Evolutionary conservation across 2,329 filamentous ascomycete species (phyloP).

Genomic region (Periconia macrospinosa): DNA sequence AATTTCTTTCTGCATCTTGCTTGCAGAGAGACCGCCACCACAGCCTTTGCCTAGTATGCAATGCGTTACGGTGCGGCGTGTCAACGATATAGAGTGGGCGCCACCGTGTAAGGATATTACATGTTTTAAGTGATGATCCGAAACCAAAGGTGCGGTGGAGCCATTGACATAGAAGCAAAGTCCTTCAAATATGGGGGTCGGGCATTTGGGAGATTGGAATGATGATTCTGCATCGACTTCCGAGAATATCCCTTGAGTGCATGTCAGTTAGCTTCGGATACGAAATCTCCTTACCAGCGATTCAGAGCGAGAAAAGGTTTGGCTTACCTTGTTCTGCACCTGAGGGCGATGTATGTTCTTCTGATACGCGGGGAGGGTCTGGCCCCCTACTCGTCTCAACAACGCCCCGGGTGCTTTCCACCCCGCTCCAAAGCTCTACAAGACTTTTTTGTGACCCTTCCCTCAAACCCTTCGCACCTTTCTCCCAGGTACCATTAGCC

Average conservation of each 20-base stretch:
- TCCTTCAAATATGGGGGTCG: conserved; percentile 64
- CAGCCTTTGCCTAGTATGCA: conserved; percentile 70
- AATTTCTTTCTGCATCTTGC: conserved; percentile 83
- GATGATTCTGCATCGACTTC: background rate
- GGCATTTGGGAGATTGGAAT: conserved; percentile 6
- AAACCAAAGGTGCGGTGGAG: conserved; percentile 77
- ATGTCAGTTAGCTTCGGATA: background rate
- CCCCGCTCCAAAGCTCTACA: conserved; percentile 25
- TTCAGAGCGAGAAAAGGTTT: background rate
- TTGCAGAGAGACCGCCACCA: conserved; percentile 74
- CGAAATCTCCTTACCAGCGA: background rate
- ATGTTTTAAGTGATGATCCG: conserved; percentile 83
- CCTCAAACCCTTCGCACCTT: conserved; percentile 52
- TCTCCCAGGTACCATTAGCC: conserved; percentile 57
- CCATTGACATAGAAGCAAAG: conserved; percentile 85
- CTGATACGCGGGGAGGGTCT: background rate
- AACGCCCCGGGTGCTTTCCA: conserved; percentile 13
- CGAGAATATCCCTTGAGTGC: background rate
- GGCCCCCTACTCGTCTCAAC: background rate
- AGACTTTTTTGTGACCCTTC: conserved; percentile 46
- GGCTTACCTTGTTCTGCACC: background rate
- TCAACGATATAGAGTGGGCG: conserved; percentile 68
- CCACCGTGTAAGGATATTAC: conserved; percentile 76
- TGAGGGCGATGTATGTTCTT: background rate
- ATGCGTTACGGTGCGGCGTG: conserved; percentile 77